These are phyloP conservation scores for Syzygium oleosum DNA, from an alignment of 345 rosid genomes.

Conservation along the genomic window DNA sequence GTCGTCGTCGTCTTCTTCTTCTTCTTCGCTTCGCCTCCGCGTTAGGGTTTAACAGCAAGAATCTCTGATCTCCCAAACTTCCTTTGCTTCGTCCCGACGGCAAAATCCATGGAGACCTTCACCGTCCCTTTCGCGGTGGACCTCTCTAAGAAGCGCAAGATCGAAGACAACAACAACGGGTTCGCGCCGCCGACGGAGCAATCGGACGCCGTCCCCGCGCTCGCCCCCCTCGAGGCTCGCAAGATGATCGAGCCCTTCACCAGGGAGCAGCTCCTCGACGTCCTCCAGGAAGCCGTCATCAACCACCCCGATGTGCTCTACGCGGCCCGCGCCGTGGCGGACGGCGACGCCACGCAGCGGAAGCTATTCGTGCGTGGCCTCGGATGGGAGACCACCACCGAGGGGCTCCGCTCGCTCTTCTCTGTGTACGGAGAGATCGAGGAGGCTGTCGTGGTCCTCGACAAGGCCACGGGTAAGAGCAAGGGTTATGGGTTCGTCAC, in stretches of 20 bases:
- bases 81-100: not conserved
- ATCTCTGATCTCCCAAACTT: not conserved
- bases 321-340: conserved; percentile 48
- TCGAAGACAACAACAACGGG: conserved; percentile 45
- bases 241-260: conserved; percentile 53
- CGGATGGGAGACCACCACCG: conserved; percentile 82
- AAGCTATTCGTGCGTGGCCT: conserved; percentile 84
- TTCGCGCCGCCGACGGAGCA: not conserved
- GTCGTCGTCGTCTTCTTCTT: too few relatives aligned
- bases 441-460: conserved; percentile 67
- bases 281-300: conserved; percentile 41
- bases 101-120: not conserved
- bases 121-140: not conserved
- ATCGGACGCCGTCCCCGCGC: conserved; percentile 6
- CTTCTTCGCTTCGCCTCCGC: not conserved
- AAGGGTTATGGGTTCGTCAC: conserved; percentile 84
- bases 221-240: conserved; percentile 43
- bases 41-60: not conserved
- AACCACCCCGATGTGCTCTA: conserved; percentile 48
- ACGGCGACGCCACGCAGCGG: conserved; percentile 60
- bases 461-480: conserved; percentile 61
- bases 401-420: conserved; percentile 49
- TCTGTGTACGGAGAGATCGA: conserved; percentile 68
- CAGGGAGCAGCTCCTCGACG: conserved; percentile 56
- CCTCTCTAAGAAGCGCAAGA: not conserved